Conservation (phyloP, 2,329 filamentous ascomycete genomes). For the Pseudonectria buxi region DNA sequence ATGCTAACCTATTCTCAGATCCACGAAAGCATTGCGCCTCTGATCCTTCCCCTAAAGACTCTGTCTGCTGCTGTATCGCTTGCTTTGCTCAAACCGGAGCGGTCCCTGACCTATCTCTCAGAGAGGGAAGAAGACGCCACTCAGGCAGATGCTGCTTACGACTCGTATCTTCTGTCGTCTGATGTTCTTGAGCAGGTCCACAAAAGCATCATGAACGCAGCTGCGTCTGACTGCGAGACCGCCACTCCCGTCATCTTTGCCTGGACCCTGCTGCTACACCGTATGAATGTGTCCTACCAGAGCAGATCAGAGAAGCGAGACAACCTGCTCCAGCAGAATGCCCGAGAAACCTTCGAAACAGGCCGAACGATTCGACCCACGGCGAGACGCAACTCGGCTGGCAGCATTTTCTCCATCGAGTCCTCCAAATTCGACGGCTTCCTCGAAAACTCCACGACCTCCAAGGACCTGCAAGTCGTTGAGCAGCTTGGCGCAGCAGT, state of each 20-base stretch:
- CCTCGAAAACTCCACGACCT: conserved; percentile 41
- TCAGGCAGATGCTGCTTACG: conserved; percentile 31
- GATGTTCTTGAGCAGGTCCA: conserved; percentile 68
- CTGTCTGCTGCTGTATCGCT: conserved; percentile 66
- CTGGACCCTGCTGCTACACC: conserved; percentile 72
- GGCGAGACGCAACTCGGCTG: conserved; percentile 51
- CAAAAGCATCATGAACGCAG: conserved; percentile 57
- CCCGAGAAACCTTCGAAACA: conserved; percentile 50
- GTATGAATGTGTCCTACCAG: conserved; percentile 58
- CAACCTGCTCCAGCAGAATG: conserved; percentile 50
- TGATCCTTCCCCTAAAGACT: conserved; percentile 60
- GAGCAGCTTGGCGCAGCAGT: conserved; percentile 43
- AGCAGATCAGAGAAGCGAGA: conserved; percentile 55
- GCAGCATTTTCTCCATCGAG: conserved; percentile 57
- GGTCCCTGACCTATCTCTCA: conserved; percentile 40
- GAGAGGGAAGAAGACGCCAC: conserved; percentile 32
- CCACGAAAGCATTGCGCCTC: conserved; percentile 37
- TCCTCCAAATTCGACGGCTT: conserved; percentile 54
- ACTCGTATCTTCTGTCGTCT: conserved; percentile 62
- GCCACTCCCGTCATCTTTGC: conserved; percentile 70
- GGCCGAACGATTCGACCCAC: conserved; percentile 33
- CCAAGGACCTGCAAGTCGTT: conserved; percentile 45
- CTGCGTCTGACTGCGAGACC: conserved; percentile 48
- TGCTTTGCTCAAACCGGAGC: conserved; percentile 59
- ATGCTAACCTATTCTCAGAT: conserved; percentile 22